Base-by-base conservation (phyloP, 495 filamentous ascomycete genomes). In the Penicillium coffeae region DNA sequence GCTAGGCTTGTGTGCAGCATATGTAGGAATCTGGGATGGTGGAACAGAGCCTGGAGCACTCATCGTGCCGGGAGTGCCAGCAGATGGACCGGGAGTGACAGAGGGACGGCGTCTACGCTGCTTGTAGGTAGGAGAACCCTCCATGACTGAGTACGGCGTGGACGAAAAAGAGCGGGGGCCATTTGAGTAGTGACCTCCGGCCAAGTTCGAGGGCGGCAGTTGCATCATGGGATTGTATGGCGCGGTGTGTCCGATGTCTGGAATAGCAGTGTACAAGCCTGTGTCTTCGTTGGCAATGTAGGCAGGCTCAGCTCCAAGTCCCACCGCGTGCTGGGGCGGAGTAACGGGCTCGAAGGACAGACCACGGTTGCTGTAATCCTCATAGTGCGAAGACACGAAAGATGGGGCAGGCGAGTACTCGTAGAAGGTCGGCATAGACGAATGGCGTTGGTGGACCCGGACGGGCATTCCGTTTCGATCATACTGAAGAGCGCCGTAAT, bases 211-310 rank as follows among this genome's bases (percentile, higher is more conserved):
- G 1, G 91, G 86, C 21, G 90, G 92, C 16, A 96, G 77, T 56
- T 93, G 88, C 76, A 96, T 90, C 80, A 96, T 87, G 20, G 84
- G 82, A 62, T 88, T 87, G 63, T 89, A 85, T 8, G 65, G 62
- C 25, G 66, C 50, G 9, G 66, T 66, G 19, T 70, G 66, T 3
- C 76, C 79, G 42, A 91, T 80, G 55, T 96, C 90, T 7, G 91
- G 90, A 59, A 97, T 92, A 16, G 88, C 90, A 12, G 89, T 91
- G 76, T 96, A 98, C 25, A 96, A 77, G 40, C 90, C 90, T 37
- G 89, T 95, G 60, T 96, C 93, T 72, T 98, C 93, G 60, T 96
- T 96, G 39, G 90, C 89, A 66, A 97, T 91, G 69, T 97, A 98
- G 4, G 95, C 89, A 14, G 93, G 90, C 71, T 98, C 94, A 22